These are phyloP conservation scores for Trametes sanguinea DNA, from an alignment of 768 basidiomycete species.

Conservation along the genomic window DNA sequence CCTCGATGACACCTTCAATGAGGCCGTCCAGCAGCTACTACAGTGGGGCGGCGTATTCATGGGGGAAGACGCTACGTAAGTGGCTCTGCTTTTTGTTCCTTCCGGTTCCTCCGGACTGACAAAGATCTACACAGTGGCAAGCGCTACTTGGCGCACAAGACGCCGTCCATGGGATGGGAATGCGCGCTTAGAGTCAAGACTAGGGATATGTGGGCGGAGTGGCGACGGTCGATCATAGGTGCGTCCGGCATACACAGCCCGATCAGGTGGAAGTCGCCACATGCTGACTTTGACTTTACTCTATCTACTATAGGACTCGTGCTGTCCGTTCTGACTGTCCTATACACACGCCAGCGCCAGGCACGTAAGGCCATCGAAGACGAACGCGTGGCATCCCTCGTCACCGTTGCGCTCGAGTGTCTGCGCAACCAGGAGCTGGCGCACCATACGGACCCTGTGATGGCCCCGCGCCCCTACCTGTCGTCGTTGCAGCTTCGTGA, in stretches of 20 bases:
- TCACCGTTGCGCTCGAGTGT: constrained; percentile 76
- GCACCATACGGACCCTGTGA: constrained; percentile 81
- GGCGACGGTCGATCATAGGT: constrained; percentile 68
- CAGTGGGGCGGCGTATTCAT: constrained; percentile 74
- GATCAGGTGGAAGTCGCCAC: background rate
- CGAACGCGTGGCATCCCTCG: constrained; percentile 69
- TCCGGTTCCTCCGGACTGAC: constrained; percentile 5
- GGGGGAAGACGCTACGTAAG: constrained; percentile 66
- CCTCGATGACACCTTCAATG: constrained; percentile 75
- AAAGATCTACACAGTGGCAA: constrained; percentile 49
- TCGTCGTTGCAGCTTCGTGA: constrained; percentile 89
- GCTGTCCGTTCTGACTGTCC: constrained; percentile 23
- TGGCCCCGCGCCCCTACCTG: constrained; percentile 71
- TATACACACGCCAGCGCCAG: constrained; percentile 41
- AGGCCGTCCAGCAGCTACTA: constrained; percentile 75
- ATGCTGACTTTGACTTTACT: constrained; percentile 10
- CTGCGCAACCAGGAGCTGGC: constrained; percentile 82
- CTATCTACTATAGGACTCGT: constrained; percentile 24
- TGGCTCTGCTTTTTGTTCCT: constrained; percentile 17
- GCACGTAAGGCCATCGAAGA: constrained; percentile 57
- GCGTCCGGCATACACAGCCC: constrained; percentile 28
- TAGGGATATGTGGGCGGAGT: constrained; percentile 67
- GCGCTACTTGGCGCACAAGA: constrained; percentile 76
- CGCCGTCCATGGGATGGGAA: constrained; percentile 62
- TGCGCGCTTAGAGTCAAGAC: constrained; percentile 68